Base-by-base conservation (phyloP, 192 early-diverging fungal genomes). In the Backusella morwellensis region DNA sequence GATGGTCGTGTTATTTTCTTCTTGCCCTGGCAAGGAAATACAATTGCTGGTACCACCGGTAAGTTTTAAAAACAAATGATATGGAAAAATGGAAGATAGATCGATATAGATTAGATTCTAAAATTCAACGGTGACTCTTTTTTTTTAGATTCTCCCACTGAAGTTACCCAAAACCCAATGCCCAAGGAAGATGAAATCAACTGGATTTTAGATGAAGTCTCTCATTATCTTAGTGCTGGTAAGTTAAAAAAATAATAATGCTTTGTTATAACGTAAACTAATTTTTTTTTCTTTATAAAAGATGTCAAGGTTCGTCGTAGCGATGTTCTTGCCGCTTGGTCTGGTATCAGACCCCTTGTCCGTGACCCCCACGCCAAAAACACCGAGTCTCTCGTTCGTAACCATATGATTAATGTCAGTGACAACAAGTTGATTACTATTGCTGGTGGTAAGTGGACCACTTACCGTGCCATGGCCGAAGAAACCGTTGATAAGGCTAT, bases 381-480 rank as follows among this genome's bases (percentile, higher is more conserved):
- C 85, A 97, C 97, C 11, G 93, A 93, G 66, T 91, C 92, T 23
- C 86, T 99, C 82, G 97, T 99, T 52, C 92, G 97, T 75, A 99
- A 96, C 89, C 97, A 99, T 77, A 97, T 99, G 94, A 95, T 99
- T 80, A 90, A 97, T 83, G 93, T 94, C 36, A 92, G 90, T 21
- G 84, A 87, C 23, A 88, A 86, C 52, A 94, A 93, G 7, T 82
- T 99, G 73, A 83, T 99, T 78, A 97, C 97, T 6, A 97, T 99
- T 85, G 95, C 97, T 52, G 97, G 97, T 75, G 97, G 97, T 72
- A 98, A 98, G 79, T 98, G 97, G 97, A 98, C 97, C 7, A 98
- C 97, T 4, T 98, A 97, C 87, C 92, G 97, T 75, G 91, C 93
- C 74, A 98, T 98, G 97, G 96, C 97, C 42, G 88, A 93, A 76